Evolutionary conservation across 2,329 filamentous ascomycete genomes (phyloP).

Genomic region (Cordyceps cicadae): DNA sequence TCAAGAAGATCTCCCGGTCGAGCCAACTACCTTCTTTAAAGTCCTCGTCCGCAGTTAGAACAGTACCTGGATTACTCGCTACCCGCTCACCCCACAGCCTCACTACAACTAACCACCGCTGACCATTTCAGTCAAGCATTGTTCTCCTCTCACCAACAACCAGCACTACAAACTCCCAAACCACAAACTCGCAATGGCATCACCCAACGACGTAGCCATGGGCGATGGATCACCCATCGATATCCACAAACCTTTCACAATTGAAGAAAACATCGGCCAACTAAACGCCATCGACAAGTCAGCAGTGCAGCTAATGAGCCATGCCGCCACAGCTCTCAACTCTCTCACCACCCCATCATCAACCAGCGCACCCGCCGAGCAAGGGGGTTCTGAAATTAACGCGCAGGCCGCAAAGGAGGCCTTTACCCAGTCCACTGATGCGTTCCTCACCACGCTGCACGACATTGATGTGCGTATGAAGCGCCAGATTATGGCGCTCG

Average conservation of each 20-base stretch:
- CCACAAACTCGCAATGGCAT: slow-evolving; percentile 20
- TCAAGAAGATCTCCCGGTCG: too few relatives aligned
- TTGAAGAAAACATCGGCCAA: slow-evolving; percentile 71
- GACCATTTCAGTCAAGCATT: too few relatives aligned
- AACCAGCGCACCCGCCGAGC: slow-evolving; percentile 11
- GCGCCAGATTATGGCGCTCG: slow-evolving; percentile 59
- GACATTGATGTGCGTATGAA: slow-evolving; percentile 63
- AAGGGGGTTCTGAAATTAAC: slow-evolving; percentile 24
- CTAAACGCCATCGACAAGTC: slow-evolving; percentile 69
- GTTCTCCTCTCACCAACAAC: not conserved
- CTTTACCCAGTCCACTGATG: slow-evolving; percentile 52
- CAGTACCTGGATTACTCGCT: too few relatives aligned
- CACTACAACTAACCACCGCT: too few relatives aligned
- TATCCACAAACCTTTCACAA: slow-evolving; percentile 51
- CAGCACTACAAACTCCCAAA: not conserved
- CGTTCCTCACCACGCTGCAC: slow-evolving; percentile 67
- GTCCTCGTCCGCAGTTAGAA: too few relatives aligned
- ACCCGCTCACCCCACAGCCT: not conserved
- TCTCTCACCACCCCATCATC: slow-evolving; percentile 31
- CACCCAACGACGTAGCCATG: slow-evolving; percentile 26
- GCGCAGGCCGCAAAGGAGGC: slow-evolving; percentile 44
- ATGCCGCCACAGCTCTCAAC: slow-evolving; percentile 40
- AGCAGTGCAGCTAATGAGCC: slow-evolving; percentile 30
- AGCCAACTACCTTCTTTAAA: too few relatives aligned
- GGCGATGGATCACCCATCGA: slow-evolving; percentile 17